Conservation (phyloP, 176 grass and related monocot species). For the Zea luxurians region DNA sequence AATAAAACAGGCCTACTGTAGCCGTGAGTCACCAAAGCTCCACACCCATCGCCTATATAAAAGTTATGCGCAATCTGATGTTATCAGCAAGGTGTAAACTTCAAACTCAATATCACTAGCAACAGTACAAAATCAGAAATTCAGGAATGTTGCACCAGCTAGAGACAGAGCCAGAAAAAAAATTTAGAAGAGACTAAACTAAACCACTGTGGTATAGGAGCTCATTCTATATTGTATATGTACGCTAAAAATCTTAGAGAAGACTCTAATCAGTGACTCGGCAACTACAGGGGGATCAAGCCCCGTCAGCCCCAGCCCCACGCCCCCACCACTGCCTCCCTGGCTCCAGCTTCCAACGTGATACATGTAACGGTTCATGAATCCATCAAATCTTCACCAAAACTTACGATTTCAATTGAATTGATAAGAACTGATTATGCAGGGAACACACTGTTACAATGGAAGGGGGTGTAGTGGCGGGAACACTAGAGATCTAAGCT, state of each 20-base stretch:
- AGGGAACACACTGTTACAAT: conserved; percentile 42
- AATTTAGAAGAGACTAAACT: no score
- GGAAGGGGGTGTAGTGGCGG: conserved; percentile 21
- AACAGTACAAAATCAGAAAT: background rate
- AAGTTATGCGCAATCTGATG: background rate
- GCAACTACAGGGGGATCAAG: no score
- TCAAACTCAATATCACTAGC: background rate
- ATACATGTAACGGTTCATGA: background rate
- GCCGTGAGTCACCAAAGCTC: background rate
- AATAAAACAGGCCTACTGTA: background rate
- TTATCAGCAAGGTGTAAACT: background rate
- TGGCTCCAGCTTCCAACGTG: background rate
- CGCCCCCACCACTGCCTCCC: no score
- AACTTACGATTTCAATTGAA: conserved; percentile 24
- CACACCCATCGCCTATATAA: no score
- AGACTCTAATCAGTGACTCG: no score
- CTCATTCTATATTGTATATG: no score
- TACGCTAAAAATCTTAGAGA: no score
- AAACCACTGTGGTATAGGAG: no score
- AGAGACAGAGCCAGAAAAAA: no score
- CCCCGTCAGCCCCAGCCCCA: no score
- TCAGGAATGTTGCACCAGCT: background rate
- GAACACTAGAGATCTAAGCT: conserved; percentile 45
- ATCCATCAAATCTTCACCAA: background rate
- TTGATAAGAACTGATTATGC: conserved; percentile 37